Evolutionary conservation across 1,284 basidiomycete species (phyloP).

Genomic region (Xerocomus alliaceus): DNA sequence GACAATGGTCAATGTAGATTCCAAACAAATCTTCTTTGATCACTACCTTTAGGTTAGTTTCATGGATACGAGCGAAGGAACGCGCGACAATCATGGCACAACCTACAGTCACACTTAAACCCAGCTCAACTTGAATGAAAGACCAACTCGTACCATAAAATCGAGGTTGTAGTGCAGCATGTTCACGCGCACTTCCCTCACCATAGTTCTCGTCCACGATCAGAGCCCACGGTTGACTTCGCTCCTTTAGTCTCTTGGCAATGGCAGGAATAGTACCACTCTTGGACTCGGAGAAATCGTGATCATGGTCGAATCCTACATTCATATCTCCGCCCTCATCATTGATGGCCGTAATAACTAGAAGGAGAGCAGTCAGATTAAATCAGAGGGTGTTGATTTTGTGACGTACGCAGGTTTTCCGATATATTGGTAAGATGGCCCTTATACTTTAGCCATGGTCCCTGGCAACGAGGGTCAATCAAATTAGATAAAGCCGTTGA

Average conservation of each 20-base stretch:
- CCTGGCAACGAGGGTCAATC: conserved; percentile 53
- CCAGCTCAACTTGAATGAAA: background rate
- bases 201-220: conserved; percentile 98
- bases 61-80: conserved; percentile 98
- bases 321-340: conserved; percentile 94
- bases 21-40: background rate
- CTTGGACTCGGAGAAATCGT: conserved; percentile 51
- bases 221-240: conserved; percentile 89
- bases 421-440: conserved; percentile 96
- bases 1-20: conserved; percentile 10
- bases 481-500: background rate
- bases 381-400: conserved; percentile 7
- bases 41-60: conserved; percentile 91
- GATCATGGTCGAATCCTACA: conserved; percentile 80
- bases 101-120: conserved; percentile 50
- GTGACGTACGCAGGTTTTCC: conserved; percentile 84
- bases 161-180: conserved; percentile 95
- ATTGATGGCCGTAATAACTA: conserved; percentile 84
- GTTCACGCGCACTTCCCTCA: conserved; percentile 97
- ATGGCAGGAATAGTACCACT: conserved; percentile 87
- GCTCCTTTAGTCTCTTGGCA: conserved; percentile 85
- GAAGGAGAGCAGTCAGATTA: conserved; percentile 48
- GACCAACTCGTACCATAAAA: conserved; percentile 75
- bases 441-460: conserved; percentile 98
- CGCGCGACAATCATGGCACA: conserved; percentile 85